Conservation (phyloP, 2,329 filamentous ascomycete genomes). For the Scleromitrula shiraiana region DNA sequence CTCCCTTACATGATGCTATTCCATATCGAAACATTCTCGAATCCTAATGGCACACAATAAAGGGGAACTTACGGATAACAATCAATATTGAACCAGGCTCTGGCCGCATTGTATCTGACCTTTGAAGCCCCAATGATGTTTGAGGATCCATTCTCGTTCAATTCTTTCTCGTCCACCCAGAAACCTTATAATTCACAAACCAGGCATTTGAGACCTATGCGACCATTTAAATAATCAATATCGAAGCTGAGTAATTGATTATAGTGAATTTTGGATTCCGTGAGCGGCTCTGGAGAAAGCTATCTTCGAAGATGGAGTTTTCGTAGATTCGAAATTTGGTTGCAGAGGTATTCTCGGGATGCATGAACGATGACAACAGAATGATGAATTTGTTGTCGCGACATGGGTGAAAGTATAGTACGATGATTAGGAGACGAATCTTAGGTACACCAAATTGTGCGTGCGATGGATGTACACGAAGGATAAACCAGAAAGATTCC, state of each 20-base stretch:
- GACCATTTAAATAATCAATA: not conserved
- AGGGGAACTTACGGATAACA: conserved; percentile 57
- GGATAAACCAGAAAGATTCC: not conserved
- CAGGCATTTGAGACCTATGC: not conserved
- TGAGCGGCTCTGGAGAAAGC: no score
- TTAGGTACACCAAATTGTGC: not conserved
- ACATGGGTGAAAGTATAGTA: conserved; percentile 5
- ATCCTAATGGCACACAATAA: not conserved
- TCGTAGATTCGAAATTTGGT: not conserved
- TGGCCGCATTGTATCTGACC: conserved; percentile 35
- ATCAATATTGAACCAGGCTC: conserved; percentile 60
- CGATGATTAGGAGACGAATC: not conserved
- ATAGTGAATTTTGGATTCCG: no score
- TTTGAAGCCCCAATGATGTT: conserved; percentile 33
- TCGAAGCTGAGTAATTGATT: no score
- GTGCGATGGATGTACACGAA: conserved; percentile 23
- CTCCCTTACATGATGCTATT: not conserved
- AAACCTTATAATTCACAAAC: not conserved
- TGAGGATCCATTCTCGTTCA: conserved; percentile 35
- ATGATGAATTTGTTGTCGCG: conserved; percentile 9
- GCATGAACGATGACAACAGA: conserved; percentile 5
- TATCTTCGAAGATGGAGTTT: not conserved
- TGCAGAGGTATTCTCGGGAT: not conserved
- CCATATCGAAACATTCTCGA: not conserved
- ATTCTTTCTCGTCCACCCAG: conserved; percentile 9